Base-by-base conservation (phyloP, 75 land plant genomes). In the Pinus albicaulis region DNA sequence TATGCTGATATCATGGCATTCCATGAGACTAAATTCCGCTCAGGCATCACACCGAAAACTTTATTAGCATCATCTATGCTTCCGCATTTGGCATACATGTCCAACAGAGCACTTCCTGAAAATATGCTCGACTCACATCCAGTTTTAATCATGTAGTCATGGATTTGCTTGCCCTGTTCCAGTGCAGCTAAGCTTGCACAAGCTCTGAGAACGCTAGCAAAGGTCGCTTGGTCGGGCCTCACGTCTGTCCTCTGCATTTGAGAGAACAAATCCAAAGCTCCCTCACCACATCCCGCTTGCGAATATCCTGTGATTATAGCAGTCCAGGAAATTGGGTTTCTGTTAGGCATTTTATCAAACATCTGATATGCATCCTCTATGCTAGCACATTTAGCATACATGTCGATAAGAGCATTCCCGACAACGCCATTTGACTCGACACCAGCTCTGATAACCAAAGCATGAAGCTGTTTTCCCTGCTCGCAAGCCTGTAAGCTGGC, bases 31-130 rank as follows among this genome's bases (percentile, higher is more conserved):
- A 75, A 52, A 66, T 91, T 91, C 77, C 82, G 81, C 2, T 70
- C 71, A 11, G 88, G 86, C 88, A 91, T 91, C 59, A 79, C 85
- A 1, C 76, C 64, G 73, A 93, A 91, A 20, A 74, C 71, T 59
- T 62, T 53, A 58, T 74, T 25, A 5, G 91, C 85, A 23, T 91
- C 88, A 36, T 73, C 57, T 13, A 91, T 17, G 24, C 82, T 85
- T 10, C 95, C 93, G 77, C 91, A 93, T 76, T 91, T 93, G 22
- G 91, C 87, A 82, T 93, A 93, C 88, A 85, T 80, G 76, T 87
- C 89, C 36, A 93, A 38, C 52, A 93, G 85, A 0, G 91, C 85
- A 73, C 89, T 89, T 10, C 86, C 89, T 31, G 80, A 59, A 58
- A 83, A 82, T 3, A 80, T 87, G 57, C 84, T 87, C 7, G 85